Evolutionary conservation across 176 grass and related monocot species (phyloP), one percentile per base, ranked within the genome.

Genomic region (Panicum miliaceum): DNA sequence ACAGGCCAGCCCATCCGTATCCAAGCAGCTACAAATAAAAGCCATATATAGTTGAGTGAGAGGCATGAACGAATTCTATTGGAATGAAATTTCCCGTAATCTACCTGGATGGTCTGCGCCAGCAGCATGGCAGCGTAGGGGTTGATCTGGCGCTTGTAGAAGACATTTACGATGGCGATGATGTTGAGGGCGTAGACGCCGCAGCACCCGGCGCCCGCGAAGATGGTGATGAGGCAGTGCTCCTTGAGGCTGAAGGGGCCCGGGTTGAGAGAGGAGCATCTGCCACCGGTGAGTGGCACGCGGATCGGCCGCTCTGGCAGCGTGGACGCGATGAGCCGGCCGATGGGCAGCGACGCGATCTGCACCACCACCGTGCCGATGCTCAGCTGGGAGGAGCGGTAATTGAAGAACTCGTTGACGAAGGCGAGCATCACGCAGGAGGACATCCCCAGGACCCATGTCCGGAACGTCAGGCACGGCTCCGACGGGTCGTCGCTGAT

Each of bases 391-490:
- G 84, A 90, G 14, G 82, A 66, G 37, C 94, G 79, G 86, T 97
- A 97, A 59, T 35, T 62, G 83, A 97, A 97, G 90, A 97, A 97
- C 92, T 97, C 90, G 80, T 97, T 97, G 57, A 94, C 64, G 81
- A 94, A 94, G 67, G 92, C 77, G 4, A 97, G 92, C 12, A 92
- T 14, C 27, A 87, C 22, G 86, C 75, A 77, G n/a, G 91, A 97
- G 3, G 76, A 64, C 64, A 91, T 42, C 12, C 94, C 92, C 6
- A 97, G 85, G 15, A 78, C 47, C 94, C 92, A 97, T 73, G 86
- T 85, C 46, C 94, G 79, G 92, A 97, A 92, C 11, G 94, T 97
- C 65, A 97, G 85, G 64, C 71, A 89, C 13, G 90, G 87, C 83
- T 84, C 82, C 50, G 76, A 62, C 16, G 90, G 94, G 58, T 97